Evolutionary conservation across 352 stramenopile species (phyloP).

Genomic region (Phytophthora palmivora): DNA sequence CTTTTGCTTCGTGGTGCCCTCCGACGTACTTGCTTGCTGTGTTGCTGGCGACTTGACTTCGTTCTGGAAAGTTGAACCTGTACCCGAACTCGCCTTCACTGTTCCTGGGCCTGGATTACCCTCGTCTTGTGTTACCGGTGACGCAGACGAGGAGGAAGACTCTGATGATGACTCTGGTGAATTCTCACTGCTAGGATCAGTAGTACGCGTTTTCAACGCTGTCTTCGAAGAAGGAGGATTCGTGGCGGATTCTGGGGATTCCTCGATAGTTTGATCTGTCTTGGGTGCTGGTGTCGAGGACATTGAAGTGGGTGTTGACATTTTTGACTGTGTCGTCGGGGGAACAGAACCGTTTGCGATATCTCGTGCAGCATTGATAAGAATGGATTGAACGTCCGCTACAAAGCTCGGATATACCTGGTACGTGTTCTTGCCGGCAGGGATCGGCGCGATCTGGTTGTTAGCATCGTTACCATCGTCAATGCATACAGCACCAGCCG

Average conservation of each 20-base stretch:
- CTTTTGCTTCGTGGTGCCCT: slow-evolving; percentile 8
- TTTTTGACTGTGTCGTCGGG: slow-evolving; percentile 8
- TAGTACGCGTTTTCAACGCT: background rate
- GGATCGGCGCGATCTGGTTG: slow-evolving; percentile 61
- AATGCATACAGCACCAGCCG: slow-evolving; percentile 48
- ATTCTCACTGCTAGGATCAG: background rate
- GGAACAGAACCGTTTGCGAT: slow-evolving; percentile 27
- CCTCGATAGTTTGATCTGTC: slow-evolving; percentile 5
- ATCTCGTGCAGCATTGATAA: slow-evolving; percentile 46
- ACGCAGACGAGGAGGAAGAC: slow-evolving; percentile 14
- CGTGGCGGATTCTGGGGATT: background rate
- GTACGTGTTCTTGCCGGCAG: slow-evolving; percentile 54
- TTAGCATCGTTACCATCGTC: slow-evolving; percentile 48
- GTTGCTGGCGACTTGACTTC: slow-evolving; percentile 14
- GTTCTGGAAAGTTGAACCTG: slow-evolving; percentile 38
- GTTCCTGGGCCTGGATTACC: slow-evolving; percentile 18
- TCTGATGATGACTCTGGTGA: background rate
- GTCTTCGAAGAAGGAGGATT: background rate
- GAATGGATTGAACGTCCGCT: slow-evolving; percentile 52
- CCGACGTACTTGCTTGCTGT: slow-evolving; percentile 2
- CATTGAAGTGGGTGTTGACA: background rate
- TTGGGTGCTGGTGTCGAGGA: slow-evolving; percentile 2
- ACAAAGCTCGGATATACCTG: slow-evolving; percentile 62
- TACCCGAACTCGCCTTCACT: slow-evolving; percentile 42
- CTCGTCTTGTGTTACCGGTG: slow-evolving; percentile 18